Evolutionary conservation across 441 rosid genomes (phyloP).

Genomic region (Pelargonium hybrid): DNA sequence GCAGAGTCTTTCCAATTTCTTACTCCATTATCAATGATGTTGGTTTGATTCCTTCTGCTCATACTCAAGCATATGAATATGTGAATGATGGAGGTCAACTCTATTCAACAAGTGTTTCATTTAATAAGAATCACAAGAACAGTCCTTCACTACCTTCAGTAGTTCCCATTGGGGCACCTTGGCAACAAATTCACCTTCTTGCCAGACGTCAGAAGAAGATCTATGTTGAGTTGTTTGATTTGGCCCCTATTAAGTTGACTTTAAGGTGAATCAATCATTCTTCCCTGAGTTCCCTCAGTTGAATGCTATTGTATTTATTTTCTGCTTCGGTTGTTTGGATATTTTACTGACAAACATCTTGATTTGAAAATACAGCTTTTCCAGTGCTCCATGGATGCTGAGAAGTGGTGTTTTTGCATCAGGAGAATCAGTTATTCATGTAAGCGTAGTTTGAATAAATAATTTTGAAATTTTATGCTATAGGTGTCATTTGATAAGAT

Average conservation of each 20-base stretch:
- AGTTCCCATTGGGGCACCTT: conserved; percentile 95
- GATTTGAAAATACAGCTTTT: conserved; percentile 51
- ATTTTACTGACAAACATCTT: conserved; percentile 23
- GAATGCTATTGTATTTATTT: conserved; percentile 1
- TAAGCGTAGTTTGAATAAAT: conserved; percentile 23
- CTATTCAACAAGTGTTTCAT: conserved; percentile 28
- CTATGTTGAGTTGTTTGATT: conserved; percentile 72
- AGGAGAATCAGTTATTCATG: conserved; percentile 84
- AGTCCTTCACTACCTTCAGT: conserved; percentile 45
- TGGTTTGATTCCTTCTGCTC: conserved; percentile 24
- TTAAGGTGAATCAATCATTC: conserved; percentile 41
- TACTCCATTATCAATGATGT: conserved; percentile 38
- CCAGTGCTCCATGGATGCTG: conserved; percentile 92
- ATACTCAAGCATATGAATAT: conserved; percentile 21
- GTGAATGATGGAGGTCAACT: conserved; percentile 29
- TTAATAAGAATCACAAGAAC: conserved; percentile 32
- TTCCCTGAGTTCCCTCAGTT: neutral
- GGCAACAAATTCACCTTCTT: conserved; percentile 76
- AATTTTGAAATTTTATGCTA: neutral
- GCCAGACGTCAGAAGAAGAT: conserved; percentile 81
- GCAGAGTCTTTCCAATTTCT: conserved; percentile 44
- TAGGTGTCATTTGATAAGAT: too few species aligned
- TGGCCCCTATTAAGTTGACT: conserved; percentile 68
- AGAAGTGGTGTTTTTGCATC: conserved; percentile 64
- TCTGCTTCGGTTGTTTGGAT: conserved; percentile 16